Evolutionary conservation across 2,329 filamentous ascomycete species (phyloP).

Genomic region (Penicillium sclerotiorum): DNA sequence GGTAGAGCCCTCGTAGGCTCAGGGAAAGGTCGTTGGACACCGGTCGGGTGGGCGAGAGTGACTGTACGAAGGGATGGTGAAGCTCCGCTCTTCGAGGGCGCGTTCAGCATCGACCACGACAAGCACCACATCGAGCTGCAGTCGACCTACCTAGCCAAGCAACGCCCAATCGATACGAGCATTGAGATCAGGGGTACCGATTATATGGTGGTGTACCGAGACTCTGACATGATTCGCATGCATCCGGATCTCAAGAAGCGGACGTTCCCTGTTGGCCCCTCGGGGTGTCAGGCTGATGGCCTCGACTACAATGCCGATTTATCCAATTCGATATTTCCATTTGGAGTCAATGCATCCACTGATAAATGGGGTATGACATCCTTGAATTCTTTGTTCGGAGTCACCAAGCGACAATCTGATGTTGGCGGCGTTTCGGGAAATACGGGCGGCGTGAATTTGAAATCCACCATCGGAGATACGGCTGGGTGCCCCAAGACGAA

Average conservation of each 20-base stretch:
- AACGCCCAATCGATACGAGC: slow-evolving; percentile 70
- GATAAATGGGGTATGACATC: slow-evolving; percentile 63
- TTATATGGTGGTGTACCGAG: slow-evolving; percentile 87
- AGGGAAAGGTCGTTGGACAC: slow-evolving; percentile 69
- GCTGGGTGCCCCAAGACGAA: slow-evolving; percentile 86
- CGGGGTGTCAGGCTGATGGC: slow-evolving; percentile 72
- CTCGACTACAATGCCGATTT: slow-evolving; percentile 76
- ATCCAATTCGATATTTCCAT: slow-evolving; percentile 66
- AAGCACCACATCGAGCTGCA: slow-evolving; percentile 84
- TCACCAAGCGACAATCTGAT: slow-evolving; percentile 66
- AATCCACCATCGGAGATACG: slow-evolving; percentile 75
- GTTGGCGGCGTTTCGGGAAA: slow-evolving; percentile 70
- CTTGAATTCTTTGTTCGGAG: slow-evolving; percentile 68
- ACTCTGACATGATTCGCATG: slow-evolving; percentile 72
- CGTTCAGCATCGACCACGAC: slow-evolving; percentile 77
- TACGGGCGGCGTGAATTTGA: slow-evolving; percentile 77
- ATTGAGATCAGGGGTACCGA: slow-evolving; percentile 62
- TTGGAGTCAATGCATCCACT: slow-evolving; percentile 57
- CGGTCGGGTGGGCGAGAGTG: slow-evolving; percentile 85
- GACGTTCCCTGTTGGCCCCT: slow-evolving; percentile 44
- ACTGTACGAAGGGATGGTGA: slow-evolving; percentile 75
- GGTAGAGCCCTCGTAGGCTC: slow-evolving; percentile 73
- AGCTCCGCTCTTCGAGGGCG: slow-evolving; percentile 83
- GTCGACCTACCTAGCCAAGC: slow-evolving; percentile 72
- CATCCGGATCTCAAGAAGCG: slow-evolving; percentile 68